Evolutionary conservation across 148 eudicot species (phyloP).

Genomic region (Mesembryanthemum crystallinum): DNA sequence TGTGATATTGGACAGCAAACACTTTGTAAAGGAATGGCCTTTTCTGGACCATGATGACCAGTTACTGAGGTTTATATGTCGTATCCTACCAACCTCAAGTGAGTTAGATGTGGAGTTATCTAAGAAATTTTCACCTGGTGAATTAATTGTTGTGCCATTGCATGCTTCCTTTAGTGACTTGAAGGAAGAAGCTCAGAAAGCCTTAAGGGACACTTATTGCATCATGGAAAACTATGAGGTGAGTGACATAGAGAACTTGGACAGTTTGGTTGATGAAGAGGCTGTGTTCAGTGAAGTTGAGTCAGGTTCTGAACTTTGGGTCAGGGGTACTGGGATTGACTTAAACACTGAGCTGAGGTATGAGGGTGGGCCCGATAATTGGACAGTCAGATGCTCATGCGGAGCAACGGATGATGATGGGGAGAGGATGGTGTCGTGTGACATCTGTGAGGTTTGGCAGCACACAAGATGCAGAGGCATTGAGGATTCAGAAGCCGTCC

Average conservation of each 20-base stretch:
- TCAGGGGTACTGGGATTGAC: slow-evolving; percentile 48
- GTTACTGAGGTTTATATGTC: slow-evolving; percentile 55
- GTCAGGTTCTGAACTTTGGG: slow-evolving; percentile 55
- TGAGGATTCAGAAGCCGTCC: slow-evolving; percentile 61
- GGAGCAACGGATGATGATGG: slow-evolving; percentile 93
- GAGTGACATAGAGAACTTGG: slow-evolving; percentile 41
- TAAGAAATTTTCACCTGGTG: slow-evolving; percentile 35
- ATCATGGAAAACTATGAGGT: slow-evolving; percentile 39
- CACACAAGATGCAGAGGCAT: slow-evolving; percentile 81
- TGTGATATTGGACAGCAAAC: slow-evolving; percentile 61
- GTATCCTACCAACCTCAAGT: slow-evolving; percentile 32
- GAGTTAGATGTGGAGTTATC: slow-evolving; percentile 31
- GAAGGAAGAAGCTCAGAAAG: slow-evolving; percentile 41
- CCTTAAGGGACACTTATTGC: slow-evolving; percentile 75
- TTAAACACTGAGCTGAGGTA: slow-evolving; percentile 39
- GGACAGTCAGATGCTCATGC: slow-evolving; percentile 76
- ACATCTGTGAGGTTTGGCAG: slow-evolving; percentile 85
- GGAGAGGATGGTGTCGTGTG: slow-evolving; percentile 93
- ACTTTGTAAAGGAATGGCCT: slow-evolving; percentile 76
- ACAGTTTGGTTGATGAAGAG: slow-evolving; percentile 42
- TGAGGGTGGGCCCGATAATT: slow-evolving; percentile 69
- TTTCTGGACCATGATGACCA: slow-evolving; percentile 55
- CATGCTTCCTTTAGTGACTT: slow-evolving; percentile 60
- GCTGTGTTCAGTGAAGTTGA: slow-evolving; percentile 57
- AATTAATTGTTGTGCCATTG: slow-evolving; percentile 51